These are phyloP conservation scores for Comarum palustre DNA, from an alignment of 306 rosid genomes.

Conservation along the genomic window DNA sequence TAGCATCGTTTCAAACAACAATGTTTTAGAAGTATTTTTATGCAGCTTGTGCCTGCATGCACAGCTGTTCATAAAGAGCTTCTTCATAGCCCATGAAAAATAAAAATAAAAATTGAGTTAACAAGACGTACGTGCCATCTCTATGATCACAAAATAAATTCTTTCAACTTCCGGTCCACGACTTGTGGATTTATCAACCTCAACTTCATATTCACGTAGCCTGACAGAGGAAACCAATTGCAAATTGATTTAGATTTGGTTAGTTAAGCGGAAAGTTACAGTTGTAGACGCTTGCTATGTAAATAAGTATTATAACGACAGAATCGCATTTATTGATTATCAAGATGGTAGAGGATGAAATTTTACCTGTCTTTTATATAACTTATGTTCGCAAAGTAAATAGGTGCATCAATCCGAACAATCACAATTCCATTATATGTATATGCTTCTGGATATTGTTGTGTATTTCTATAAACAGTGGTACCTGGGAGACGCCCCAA, in stretches of 20 bases:
- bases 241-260: conserved; percentile 12
- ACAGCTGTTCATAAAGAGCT: not conserved
- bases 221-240: conserved; percentile 39
- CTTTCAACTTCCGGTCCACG: conserved; percentile 94
- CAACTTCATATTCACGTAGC: conserved; percentile 86
- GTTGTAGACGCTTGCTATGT: not conserved
- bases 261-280: conserved; percentile 24
- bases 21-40: not conserved
- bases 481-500: conserved; percentile 99
- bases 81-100: not conserved
- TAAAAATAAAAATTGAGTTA: conserved; percentile 12
- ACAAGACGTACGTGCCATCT: conserved; percentile 89
- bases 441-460: conserved; percentile 91
- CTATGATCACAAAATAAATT: conserved; percentile 79
- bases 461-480: conserved; percentile 79
- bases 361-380: conserved; percentile 87
- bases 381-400: conserved; percentile 86
- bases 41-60: not conserved
- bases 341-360: conserved; percentile 10
- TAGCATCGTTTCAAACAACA: conserved; percentile 10
- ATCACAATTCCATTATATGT: conserved; percentile 92
- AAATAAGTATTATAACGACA: not conserved
- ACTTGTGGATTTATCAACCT: conserved; percentile 54
- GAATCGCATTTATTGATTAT: not conserved
- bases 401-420: conserved; percentile 92